A percentile compares a stretch with the other conserved stretches of the same genome.
phyloP scores from a whole-genome alignment of 495 filamentous ascomycete genomes.

The Aspergillus saccharolyticus region DNA sequence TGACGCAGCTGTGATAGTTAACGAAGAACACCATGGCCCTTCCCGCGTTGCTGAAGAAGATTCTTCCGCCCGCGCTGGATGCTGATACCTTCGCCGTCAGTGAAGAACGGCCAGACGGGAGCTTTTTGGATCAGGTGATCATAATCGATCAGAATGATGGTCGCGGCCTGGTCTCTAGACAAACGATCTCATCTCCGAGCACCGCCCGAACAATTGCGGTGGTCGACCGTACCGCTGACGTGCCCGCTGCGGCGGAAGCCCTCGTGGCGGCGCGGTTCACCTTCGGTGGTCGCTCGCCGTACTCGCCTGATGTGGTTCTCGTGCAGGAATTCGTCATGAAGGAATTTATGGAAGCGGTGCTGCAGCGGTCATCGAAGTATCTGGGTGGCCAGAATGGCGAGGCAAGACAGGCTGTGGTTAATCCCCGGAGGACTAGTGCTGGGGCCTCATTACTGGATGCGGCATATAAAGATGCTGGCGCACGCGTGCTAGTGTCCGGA shows the following conservation, averaged over 20 bases:
- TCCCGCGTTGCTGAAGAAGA: slow-evolving; percentile 32
- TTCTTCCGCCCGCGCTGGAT: slow-evolving; percentile 38
- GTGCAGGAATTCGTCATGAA: slow-evolving; percentile 54
- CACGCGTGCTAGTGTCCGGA: slow-evolving; percentile 24
- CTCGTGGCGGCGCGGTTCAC: slow-evolving; percentile 46
- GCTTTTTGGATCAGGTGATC: slow-evolving; percentile 17
- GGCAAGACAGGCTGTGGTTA: slow-evolving; percentile 10
- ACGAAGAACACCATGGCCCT: slow-evolving; percentile 31
- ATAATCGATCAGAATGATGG: slow-evolving; percentile 17
- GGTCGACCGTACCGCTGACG: slow-evolving; percentile 49
- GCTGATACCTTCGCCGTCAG: slow-evolving; percentile 40
- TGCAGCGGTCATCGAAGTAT: slow-evolving; percentile 31
- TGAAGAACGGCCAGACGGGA: slow-evolving; percentile 17
- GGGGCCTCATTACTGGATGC: slow-evolving; percentile 19
- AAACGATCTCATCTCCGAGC: slow-evolving; percentile 28
- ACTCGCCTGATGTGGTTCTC: slow-evolving; percentile 50
- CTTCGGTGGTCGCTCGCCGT: slow-evolving; percentile 46
- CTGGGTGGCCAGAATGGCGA: slow-evolving; percentile 29
- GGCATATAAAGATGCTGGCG: slow-evolving; percentile 20
- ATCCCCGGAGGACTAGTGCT: slow-evolving; percentile 14
- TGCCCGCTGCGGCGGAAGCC: slow-evolving; percentile 39
- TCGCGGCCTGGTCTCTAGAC: slow-evolving; percentile 3
- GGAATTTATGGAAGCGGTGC: slow-evolving; percentile 41
- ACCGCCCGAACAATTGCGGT: slow-evolving; percentile 38
- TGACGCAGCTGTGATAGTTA: slow-evolving; percentile 26